Evolutionary conservation across 2,329 filamentous ascomycete species (phyloP), one percentile per base, ranked within the genome.

Genomic region (Diaporthe aspalathi): DNA sequence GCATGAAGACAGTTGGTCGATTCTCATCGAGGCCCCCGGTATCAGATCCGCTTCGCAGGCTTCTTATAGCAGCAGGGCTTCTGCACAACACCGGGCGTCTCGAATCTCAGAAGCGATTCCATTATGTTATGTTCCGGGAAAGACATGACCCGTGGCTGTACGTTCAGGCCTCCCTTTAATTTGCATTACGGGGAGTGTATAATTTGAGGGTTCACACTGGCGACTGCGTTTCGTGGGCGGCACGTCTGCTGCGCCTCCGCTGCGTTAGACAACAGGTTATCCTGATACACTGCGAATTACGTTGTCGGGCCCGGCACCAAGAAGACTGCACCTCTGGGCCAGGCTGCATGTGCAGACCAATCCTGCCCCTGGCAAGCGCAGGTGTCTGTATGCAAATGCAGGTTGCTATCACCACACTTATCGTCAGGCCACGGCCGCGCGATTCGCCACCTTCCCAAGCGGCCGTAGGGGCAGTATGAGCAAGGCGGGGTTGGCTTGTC

Each of bases 271-370:
- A n/a, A n/a, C n/a, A n/a, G n/a, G n/a, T n/a, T n/a, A n/a, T n/a
- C n/a, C n/a, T n/a, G 32, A 35, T 5, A 35, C 32, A 9, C 32
- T 35, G 32, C 32, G 32, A 35, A 35, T 35, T 9, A 35, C 9
- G 9, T 35, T 9, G 9, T 5, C 32, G 5, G 9, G 32, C 32
- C 32, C 32, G 24, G 6, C 60, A 38, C 43, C 60, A 24, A 38
- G 8, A 49, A 20, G 27, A 17, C 29, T 17, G 29, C 20, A 38
- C 60, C 3, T 12, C 16, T 49, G 16, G 43, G 60, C 24, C 43
- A 35, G 45, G 1, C n/a, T 50, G 45, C 57, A 63, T 50, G 29
- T 27, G 45, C 45, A 65, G 60, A 27, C 60, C 43, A 65, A 50
- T 50, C 45, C 43, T 20, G 29, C 2, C 20, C 29, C 29, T 50